A percentile compares a stretch with the other conserved stretches of the same genome.
phyloP scores from a whole-genome alignment of 495 filamentous ascomycete genomes.

The Trichoderma asperelloides region DNA sequence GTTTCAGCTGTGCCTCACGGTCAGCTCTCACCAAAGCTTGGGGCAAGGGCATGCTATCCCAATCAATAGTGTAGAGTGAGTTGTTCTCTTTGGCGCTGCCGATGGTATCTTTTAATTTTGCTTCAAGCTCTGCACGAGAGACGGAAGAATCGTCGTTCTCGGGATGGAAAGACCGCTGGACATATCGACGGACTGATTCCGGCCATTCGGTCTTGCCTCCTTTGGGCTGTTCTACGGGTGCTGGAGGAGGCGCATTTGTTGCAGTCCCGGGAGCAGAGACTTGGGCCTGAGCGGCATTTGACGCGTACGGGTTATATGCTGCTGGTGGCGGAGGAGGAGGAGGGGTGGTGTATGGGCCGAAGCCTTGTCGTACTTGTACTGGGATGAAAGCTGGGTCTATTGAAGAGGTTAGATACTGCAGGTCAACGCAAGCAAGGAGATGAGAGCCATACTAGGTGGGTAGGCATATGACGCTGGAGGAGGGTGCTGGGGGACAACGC shows the following conservation, averaged over 20 bases:
- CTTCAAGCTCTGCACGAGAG: conserved; percentile 60
- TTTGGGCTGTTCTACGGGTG: conserved; percentile 20
- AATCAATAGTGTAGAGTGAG: conserved; percentile 63
- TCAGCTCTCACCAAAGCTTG: conserved; percentile 78
- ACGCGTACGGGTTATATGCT: conserved; percentile 18
- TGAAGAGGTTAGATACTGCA: conserved; percentile 10
- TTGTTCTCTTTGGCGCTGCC: conserved; percentile 63
- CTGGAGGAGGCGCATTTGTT: conserved; percentile 15
- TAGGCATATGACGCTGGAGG: conserved; percentile 25
- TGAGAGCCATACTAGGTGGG: conserved; percentile 18
- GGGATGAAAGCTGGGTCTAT: conserved; percentile 41
- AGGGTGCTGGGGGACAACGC: conserved; percentile 18
- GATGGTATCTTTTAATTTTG: conserved; percentile 78
- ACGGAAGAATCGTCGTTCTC: conserved; percentile 61
- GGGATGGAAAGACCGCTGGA: conserved; percentile 71
- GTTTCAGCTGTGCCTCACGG: conserved; percentile 31
- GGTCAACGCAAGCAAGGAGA: neutral
- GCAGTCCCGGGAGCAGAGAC: conserved; percentile 16
- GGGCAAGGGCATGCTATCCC: conserved; percentile 75
- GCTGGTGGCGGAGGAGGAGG: conserved; percentile 22
- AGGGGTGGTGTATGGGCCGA: conserved; percentile 27
- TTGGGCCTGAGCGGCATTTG: conserved; percentile 13
- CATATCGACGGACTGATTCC: conserved; percentile 66
- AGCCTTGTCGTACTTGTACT: conserved; percentile 38
- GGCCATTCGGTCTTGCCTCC: conserved; percentile 66